Base-by-base conservation (phyloP, 2,329 filamentous ascomycete genomes). In the Arthrobotrys sinensis region DNA sequence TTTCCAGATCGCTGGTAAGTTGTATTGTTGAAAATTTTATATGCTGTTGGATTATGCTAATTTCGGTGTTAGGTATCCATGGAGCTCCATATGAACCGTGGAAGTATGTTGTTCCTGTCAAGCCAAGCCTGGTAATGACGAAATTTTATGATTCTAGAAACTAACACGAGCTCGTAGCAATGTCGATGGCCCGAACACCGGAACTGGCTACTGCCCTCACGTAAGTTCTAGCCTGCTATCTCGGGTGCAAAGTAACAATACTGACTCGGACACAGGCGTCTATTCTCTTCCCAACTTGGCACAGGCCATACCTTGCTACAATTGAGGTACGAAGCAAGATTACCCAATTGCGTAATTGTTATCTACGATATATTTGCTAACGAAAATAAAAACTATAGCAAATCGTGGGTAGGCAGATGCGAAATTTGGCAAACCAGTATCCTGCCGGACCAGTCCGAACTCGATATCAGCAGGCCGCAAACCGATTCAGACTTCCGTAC, bases 251-350 rank as follows among this genome's bases (percentile, higher is more conserved):
- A 28, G 7, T 19, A 40, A 14, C 38, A 48, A 24, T 45, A 45
- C 67, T 72, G 24, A 78, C 24, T 14, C 14, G 11, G 32, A 28
- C 4, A 3, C 50, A 78, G 75, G 75, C 75, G 24, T 78, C 75
- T 1, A 72, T 78, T 50, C 60, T 78, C 11, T 78, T 78, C 24
- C 67, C 75, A n/a, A 78, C 52, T 11, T 78, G 75, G 75, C 75
- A 78, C 48, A 46, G 75, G 36, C 75, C 75, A 36, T 78, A 78
- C 38, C 52, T 78, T 34, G 75, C 75, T 5, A 57, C 75, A 12
- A 67, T 67, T 36, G 75, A 78, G 24, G 75, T 78, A 72, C 12
- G 38, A 21, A 48, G 10, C 19, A 36, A 24, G 11, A 16, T 21
- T 43, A 34, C 14, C 1, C 16, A 3, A 40, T 4, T 14, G 4